Percentiles rank a stretch among this genome's conserved stretches.
Evolutionary conservation across 2,329 filamentous ascomycete species (phyloP).

Genomic region (Aspergillus flavus): DNA sequence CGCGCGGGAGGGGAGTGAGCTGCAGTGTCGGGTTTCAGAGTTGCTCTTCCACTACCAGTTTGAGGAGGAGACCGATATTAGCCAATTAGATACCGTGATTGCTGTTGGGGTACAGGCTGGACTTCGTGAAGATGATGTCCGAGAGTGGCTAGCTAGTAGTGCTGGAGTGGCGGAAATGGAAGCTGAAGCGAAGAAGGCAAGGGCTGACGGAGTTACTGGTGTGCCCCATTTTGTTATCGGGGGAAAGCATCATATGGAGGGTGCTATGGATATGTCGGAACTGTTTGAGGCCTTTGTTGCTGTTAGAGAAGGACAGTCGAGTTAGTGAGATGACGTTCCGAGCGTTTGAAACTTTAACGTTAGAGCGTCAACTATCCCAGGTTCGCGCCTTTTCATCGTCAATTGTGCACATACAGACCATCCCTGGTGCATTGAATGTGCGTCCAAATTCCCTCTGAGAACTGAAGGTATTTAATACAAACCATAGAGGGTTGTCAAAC

Average conservation of each 20-base stretch:
- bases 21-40: slow-evolving; percentile 18
- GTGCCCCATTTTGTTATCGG: slow-evolving; percentile 26
- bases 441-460: background rate
- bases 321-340: no score
- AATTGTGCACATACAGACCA: background rate
- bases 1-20: background rate
- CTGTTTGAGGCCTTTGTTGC: slow-evolving; percentile 21
- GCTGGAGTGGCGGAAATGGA: slow-evolving; percentile 14
- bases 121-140: slow-evolving; percentile 11
- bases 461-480: no score
- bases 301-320: slow-evolving; percentile 2
- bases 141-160: slow-evolving; percentile 16
- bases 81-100: slow-evolving; percentile 14
- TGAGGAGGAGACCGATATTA: slow-evolving; percentile 24
- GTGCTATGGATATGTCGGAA: slow-evolving; percentile 21
- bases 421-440: background rate
- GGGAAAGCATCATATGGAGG: slow-evolving; percentile 14
- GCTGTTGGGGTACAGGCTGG: slow-evolving; percentile 13
- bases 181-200: slow-evolving; percentile 8
- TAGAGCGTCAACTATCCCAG: background rate
- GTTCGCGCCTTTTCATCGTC: background rate
- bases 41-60: slow-evolving; percentile 23
- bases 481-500: background rate
- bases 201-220: slow-evolving; percentile 14
- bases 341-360: background rate